phyloP scores from a whole-genome alignment of 306 rosid genomes.

The Gynostemma pentaphyllum region DNA sequence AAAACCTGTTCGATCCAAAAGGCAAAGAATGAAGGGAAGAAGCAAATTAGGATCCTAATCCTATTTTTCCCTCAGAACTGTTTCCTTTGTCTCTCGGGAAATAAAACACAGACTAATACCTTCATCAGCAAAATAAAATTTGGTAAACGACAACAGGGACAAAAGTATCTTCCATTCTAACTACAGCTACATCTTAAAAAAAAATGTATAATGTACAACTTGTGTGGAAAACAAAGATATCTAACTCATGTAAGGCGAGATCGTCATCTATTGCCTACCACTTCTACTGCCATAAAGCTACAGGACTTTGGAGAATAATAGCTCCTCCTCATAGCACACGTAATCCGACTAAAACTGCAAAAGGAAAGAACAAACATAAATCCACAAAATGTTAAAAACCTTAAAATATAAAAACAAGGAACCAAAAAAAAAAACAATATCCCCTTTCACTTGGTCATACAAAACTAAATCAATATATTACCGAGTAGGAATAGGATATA shows the following conservation, averaged over 20 bases:
- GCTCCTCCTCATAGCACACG: constrained; percentile 37
- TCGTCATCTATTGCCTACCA: not conserved
- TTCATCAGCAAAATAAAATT: not conserved
- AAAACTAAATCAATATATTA: not conserved
- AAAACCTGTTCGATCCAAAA: not conserved
- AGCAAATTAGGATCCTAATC: not conserved
- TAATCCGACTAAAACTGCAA: constrained; percentile 60
- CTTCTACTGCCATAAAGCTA: not conserved
- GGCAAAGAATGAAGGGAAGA: not conserved
- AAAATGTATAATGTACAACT: not conserved
- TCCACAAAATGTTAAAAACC: not conserved
- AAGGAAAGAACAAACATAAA: constrained; percentile 17
- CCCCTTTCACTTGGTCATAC: not conserved
- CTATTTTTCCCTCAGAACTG: not conserved
- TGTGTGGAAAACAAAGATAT: not conserved
- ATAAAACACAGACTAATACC: not conserved
- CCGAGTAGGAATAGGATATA: not conserved
- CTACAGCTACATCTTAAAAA: constrained; percentile 2
- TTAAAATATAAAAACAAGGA: not conserved
- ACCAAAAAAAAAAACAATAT: not conserved
- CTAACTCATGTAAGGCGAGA: not conserved
- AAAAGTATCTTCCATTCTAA: not conserved
- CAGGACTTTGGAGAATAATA: constrained; percentile 11
- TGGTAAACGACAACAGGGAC: not conserved
- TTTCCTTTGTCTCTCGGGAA: not conserved